phyloP scores from a whole-genome alignment of 2,329 filamentous ascomycete genomes.

The Xylariaceae sp. region DNA sequence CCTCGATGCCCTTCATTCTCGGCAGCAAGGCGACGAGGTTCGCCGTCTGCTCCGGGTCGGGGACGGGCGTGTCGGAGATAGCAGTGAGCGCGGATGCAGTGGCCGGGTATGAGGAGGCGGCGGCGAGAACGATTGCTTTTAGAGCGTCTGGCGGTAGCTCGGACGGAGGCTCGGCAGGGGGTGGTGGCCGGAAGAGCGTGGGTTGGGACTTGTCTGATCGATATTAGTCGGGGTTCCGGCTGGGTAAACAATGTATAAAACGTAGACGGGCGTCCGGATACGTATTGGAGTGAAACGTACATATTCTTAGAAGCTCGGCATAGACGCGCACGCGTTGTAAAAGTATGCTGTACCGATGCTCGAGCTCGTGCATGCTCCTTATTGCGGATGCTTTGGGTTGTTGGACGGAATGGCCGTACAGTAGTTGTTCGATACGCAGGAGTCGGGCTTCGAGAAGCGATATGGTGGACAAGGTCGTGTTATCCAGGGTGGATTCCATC shows the following conservation, averaged over 20 bases:
- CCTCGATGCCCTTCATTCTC: constrained; percentile 63
- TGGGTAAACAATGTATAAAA: neutral
- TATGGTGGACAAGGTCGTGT: constrained; percentile 58
- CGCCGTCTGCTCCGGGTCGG: constrained; percentile 57
- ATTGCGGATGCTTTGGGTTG: constrained; percentile 45
- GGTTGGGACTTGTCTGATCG: constrained; percentile 55
- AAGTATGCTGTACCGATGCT: constrained; percentile 55
- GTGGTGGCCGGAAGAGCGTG: constrained; percentile 55
- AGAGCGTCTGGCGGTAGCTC: constrained; percentile 56
- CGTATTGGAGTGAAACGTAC: constrained; percentile 43
- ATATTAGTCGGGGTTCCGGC: constrained; percentile 6
- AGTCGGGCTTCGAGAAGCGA: constrained; percentile 62
- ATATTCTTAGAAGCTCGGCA: constrained; percentile 61
- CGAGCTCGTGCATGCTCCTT: constrained; percentile 52
- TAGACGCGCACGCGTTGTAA: constrained; percentile 58
- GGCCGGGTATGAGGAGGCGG: constrained; percentile 57
- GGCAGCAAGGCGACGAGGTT: constrained; percentile 61
- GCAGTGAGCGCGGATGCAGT: constrained; percentile 62
- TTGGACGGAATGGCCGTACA: constrained; percentile 51
- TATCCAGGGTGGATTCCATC: constrained; percentile 45
- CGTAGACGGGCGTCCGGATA: neutral
- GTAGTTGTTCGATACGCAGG: constrained; percentile 60
- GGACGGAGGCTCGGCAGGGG: constrained; percentile 51
- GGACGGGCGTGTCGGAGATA: constrained; percentile 58
- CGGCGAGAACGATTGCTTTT: constrained; percentile 58